Evolutionary conservation across 768 basidiomycete genomes (phyloP), one percentile per base, ranked within the genome.

Genomic region (Podaxis sp.): DNA sequence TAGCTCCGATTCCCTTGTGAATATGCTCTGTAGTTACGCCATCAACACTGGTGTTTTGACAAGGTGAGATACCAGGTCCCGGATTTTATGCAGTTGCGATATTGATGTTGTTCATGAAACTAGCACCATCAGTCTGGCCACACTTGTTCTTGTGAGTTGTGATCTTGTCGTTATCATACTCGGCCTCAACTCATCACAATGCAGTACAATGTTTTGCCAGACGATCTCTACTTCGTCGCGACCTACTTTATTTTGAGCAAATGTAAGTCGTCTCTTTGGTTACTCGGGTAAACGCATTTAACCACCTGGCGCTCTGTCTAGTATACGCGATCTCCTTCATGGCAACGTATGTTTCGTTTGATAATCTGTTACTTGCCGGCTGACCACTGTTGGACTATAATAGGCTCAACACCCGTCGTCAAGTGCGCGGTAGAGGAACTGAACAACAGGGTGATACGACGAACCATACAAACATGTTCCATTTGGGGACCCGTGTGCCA

Each of bases 231-330:
- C 55, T 90, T 86, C 67, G 75, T 82, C 40, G 78, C 79, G 7
- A 77, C 78, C 50, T 89, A 88, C 68, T 88, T 90, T 62, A 77
- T 85, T 53, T 70, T 89, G 37, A 85, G 82, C 69, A 90, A 89
- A 74, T 65, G 87, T 87, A 67, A 64, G 86, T 70, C 7, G 10
- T 46, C 46, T 38, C 9, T 36, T 27, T 35, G 1, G 28, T 21
- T 32, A 10, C 54, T 62, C 18, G n/a, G 40, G 32, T 10, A 27
- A 16, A 37, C 5, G 14, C 2, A 56, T 25, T 50, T 61, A 10
- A 62, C 51, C 23, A 23, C 48, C 54, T 23, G 59, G 36, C 55
- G 46, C 27, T 47, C 36, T 55, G 18, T 61, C 10, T 58, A 86
- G 85, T 87, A n/a, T 85, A 87, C 63, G 82, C 79, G 0, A 80